Base-by-base conservation (phyloP, 2,329 filamentous ascomycete genomes). In the Diplodia scrobiculata region DNA sequence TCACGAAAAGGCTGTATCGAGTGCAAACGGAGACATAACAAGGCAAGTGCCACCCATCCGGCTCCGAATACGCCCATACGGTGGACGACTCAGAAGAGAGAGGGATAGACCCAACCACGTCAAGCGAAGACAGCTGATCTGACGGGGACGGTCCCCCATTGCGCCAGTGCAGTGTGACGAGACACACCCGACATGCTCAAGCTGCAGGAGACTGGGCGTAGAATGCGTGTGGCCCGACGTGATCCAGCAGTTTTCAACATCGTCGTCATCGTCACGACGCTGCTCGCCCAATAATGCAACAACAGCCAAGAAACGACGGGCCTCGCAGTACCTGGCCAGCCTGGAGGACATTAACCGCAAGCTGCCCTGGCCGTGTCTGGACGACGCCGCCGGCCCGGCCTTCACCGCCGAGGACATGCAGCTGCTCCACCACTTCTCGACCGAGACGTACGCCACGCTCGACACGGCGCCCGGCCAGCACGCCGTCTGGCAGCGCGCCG, bases 401-500 rank as follows among this genome's bases (percentile, higher is more conserved):
- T 53, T 53, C 51, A 53, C 51, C 13, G 27, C 27, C 27, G 51
- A 53, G 17, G 51, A 53, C 27, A 53, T 53, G 51, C 27, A 53
- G 32, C 51, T 53, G 27, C 27, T 53, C 6, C 51, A 53, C 51
- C 51, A 53, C 6, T 53, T 14, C 27, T 34, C 51, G 27, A 53
- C 51, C 5, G 32, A 10, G 3, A 53, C 51, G 13, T 53, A 32
- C 10, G 14, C 51, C 27, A 53, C 51, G 1, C 13, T 53, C 51
- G 27, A 53, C 51, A 53, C 51, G 2, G 27, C 27, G 27, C 25
- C 51, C 51, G 14, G 6, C 14, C 51, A 53, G 27, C 17, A 34
- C 21, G 11, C 27, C 27, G 19, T 53, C 14, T 53, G 51, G 51
- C 51, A 53, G 27, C 27, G 32, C 7, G 10, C 51, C 27, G 51